These are phyloP conservation scores for Leptosphaerulina australis DNA, from an alignment of 2,329 filamentous ascomycete genomes.

Conservation along the genomic window DNA sequence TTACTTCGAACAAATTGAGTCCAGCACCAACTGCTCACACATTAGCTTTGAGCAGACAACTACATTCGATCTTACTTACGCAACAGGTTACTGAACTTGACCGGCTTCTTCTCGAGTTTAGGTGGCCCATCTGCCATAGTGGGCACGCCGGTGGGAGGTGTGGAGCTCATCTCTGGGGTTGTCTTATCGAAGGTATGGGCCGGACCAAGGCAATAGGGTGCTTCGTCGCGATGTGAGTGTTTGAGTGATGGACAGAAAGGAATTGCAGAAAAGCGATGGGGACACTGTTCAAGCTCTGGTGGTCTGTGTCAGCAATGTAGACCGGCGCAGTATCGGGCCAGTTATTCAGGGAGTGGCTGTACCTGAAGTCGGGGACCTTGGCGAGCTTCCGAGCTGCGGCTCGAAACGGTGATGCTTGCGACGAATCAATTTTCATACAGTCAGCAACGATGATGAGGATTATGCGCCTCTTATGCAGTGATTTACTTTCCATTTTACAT, in stretches of 20 bases:
- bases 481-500: not conserved
- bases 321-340: constrained; percentile 19
- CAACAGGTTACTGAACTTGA: constrained; percentile 99
- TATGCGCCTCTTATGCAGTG: not conserved
- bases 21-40: constrained; percentile 75
- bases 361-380: constrained; percentile 14
- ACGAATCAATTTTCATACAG: constrained; percentile 6
- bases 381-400: constrained; percentile 10
- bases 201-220: constrained; percentile 97
- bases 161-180: constrained; percentile 61
- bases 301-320: constrained; percentile 28
- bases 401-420: constrained; percentile 19
- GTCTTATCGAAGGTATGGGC: constrained; percentile 64
- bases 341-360: constrained; percentile 21
- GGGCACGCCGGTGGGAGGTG: constrained; percentile 55
- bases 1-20: constrained; percentile 92
- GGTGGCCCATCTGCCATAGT: constrained; percentile 51
- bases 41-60: not conserved
- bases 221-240: constrained; percentile 70
- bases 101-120: constrained; percentile 94
- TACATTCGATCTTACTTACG: constrained; percentile 53
- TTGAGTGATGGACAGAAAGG: constrained; percentile 24
- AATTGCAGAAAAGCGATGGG: constrained; percentile 15
- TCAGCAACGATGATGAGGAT: not conserved
- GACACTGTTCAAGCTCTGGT: constrained; percentile 16